Percentiles rank a stretch among this genome's conserved stretches.
These are phyloP conservation scores for Epichloe festucae DNA, from an alignment of 2,329 filamentous ascomycete genomes.

Conservation along the genomic window DNA sequence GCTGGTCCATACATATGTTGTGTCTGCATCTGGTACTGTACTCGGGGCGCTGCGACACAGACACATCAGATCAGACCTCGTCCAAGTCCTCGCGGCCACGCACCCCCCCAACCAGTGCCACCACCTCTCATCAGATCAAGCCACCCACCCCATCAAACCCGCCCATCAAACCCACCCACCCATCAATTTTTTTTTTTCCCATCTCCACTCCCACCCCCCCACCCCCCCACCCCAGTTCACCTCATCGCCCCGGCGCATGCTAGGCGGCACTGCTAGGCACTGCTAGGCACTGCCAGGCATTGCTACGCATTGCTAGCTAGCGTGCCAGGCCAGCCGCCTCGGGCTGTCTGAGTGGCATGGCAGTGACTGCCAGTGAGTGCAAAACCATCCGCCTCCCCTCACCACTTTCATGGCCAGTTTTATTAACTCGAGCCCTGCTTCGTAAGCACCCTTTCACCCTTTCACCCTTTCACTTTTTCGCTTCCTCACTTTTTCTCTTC, in stretches of 20 bases:
- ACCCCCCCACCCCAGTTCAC: not conserved
- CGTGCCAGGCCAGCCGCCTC: not conserved
- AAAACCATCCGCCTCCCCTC: slow-evolving; percentile 7
- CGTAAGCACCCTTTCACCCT: not conserved
- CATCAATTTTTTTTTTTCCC: not conserved
- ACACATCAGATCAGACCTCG: not conserved
- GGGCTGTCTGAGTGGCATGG: not conserved
- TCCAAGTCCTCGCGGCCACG: no score
- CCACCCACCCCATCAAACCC: no score
- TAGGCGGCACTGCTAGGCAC: no score
- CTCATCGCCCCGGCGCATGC: not conserved
- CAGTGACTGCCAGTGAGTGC: not conserved
- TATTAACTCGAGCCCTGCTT: not conserved
- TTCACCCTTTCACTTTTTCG: no score
- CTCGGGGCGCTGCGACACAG: not conserved
- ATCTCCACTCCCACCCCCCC: not conserved
- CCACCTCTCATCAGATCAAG: not conserved
- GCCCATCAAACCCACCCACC: no score
- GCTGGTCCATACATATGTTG: not conserved
- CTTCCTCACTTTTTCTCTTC: not conserved
- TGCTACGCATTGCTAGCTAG: not conserved
- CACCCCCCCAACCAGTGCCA: not conserved
- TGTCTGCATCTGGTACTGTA: not conserved
- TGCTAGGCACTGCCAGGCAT: no score
- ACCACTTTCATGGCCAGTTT: not conserved